Evolutionary conservation across 441 rosid genomes (phyloP).

Genomic region (Gossypium davidsonii): DNA sequence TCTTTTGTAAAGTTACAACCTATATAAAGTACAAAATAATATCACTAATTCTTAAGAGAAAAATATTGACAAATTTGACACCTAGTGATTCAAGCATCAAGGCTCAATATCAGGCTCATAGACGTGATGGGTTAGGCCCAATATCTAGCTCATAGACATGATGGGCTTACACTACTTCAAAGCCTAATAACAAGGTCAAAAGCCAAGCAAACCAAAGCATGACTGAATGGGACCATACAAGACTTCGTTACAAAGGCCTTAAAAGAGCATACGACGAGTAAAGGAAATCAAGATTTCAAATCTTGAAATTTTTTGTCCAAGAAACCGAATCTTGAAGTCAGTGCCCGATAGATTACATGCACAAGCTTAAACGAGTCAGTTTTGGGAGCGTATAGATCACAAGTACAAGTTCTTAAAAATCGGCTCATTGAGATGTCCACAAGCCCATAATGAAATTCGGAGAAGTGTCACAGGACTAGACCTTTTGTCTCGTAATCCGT

Average conservation of each 20-base stretch:
- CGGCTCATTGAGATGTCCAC: not conserved
- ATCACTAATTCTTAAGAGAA: not conserved
- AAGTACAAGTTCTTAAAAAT: not conserved
- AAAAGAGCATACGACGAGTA: not conserved
- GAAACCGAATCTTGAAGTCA: not conserved
- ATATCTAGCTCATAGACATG: not conserved
- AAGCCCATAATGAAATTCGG: not conserved
- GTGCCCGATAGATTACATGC: not conserved
- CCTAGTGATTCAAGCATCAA: not conserved
- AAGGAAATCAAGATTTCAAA: not conserved
- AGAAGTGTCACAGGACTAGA: not conserved
- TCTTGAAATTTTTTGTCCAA: not conserved
- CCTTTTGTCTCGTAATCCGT: not conserved
- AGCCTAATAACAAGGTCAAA: not conserved
- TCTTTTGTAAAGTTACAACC: not conserved
- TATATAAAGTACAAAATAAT: too few species aligned
- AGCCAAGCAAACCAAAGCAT: not conserved
- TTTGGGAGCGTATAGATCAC: not conserved
- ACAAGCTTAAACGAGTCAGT: not conserved
- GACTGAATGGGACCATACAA: not conserved
- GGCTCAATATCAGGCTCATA: not conserved
- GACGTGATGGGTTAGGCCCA: not conserved
- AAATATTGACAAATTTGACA: not conserved
- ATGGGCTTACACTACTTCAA: not conserved
- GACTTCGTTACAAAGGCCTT: not conserved